Evolutionary conservation across 345 rosid genomes (phyloP).

Genomic region (Euphorbia peplus): DNA sequence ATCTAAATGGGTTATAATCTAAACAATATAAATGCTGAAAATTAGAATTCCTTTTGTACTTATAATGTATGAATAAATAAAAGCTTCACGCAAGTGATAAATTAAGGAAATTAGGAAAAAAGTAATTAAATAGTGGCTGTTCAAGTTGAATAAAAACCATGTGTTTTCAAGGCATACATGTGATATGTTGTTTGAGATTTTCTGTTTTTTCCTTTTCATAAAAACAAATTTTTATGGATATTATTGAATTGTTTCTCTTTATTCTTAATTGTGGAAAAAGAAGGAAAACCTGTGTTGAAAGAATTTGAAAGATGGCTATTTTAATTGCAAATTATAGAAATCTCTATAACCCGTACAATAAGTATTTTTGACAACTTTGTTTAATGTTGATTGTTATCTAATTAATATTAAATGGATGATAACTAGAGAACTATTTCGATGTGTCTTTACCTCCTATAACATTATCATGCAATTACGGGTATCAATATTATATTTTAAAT

Average conservation of each 20-base stretch:
- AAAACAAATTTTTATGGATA: not conserved
- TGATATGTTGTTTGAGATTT: not conserved
- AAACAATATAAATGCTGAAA: not conserved
- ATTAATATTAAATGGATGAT: not conserved
- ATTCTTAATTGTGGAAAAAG: not conserved
- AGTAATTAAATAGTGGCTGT: conserved; percentile 6
- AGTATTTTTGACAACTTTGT: not conserved
- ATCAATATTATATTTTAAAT: too few relatives aligned
- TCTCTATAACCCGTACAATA: not conserved
- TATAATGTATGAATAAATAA: not conserved
- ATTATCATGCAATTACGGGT: too few relatives aligned
- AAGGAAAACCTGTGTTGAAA: not conserved
- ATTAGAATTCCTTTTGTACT: not conserved
- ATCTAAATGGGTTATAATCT: not conserved
- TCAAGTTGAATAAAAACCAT: too few relatives aligned
- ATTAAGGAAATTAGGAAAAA: not conserved
- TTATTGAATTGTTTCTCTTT: not conserved
- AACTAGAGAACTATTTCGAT: not conserved
- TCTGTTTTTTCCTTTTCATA: too few relatives aligned
- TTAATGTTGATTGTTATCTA: not conserved
- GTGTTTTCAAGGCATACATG: not conserved
- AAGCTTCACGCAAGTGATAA: conserved; percentile 20
- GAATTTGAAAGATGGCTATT: conserved; percentile 1
- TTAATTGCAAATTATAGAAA: not conserved
- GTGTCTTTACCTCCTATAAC: too few relatives aligned